A percentile compares a stretch with the other conserved stretches of the same genome.
These are phyloP conservation scores for Blakeslea trispora DNA, from an alignment of 371 early-diverging fungal genomes.

Conservation along the genomic window DNA sequence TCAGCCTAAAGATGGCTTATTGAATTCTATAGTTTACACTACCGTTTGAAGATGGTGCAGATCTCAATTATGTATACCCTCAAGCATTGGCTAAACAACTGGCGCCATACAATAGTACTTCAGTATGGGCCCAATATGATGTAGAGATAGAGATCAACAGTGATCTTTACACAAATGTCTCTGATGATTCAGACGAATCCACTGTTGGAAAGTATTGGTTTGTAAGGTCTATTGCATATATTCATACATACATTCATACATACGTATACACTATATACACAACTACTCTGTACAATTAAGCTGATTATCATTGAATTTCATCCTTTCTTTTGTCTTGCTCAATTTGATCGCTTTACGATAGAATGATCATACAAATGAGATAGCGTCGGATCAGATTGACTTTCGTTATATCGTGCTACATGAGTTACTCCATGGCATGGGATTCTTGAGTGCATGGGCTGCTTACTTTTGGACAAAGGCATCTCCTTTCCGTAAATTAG, in stretches of 20 bases:
- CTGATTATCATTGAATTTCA: no score
- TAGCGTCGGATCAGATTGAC: constrained; percentile 39
- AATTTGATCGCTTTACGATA: constrained; percentile 6
- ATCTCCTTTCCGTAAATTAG: constrained; percentile 40
- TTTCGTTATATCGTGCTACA: constrained; percentile 44
- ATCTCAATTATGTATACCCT: constrained; percentile 49
- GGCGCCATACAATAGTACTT: constrained; percentile 43
- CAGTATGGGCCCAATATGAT: constrained; percentile 45
- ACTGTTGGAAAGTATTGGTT: constrained; percentile 44
- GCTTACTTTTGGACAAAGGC: constrained; percentile 46
- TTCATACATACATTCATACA: no score
- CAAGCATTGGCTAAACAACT: constrained; percentile 52
- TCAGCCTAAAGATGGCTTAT: no score
- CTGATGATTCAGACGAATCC: constrained; percentile 29
- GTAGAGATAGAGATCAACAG: constrained; percentile 50
- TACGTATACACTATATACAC: no score
- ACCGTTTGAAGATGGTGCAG: constrained; percentile 52
- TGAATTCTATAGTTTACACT: constrained; percentile 37
- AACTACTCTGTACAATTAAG: not conserved
- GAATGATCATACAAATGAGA: constrained; percentile 24
- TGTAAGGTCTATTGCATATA: no score
- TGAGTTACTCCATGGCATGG: constrained; percentile 47
- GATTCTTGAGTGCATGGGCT: constrained; percentile 50
- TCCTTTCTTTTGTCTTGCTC: no score
- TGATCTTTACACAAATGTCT: constrained; percentile 38